A percentile compares a stretch with the other conserved stretches of the same genome.
phyloP scores from a whole-genome alignment of 2,329 filamentous ascomycete genomes.

The Incumbomyces lentus region DNA sequence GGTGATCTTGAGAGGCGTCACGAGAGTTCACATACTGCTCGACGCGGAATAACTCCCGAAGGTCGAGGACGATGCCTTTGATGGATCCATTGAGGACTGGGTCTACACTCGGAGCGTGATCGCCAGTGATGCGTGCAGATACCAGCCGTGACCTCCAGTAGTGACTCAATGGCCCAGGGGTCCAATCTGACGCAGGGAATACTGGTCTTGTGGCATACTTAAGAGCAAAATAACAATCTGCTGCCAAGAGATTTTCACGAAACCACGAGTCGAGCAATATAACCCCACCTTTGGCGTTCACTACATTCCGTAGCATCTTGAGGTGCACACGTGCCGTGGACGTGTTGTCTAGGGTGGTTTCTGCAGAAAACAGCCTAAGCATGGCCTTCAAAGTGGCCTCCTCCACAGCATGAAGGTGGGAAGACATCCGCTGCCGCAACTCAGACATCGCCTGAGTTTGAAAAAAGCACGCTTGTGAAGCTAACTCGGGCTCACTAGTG shows the following conservation, averaged over 20 bases:
- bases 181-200: slow-evolving; percentile 17
- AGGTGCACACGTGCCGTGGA: slow-evolving; percentile 19
- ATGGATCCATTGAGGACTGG: slow-evolving; percentile 14
- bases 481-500: slow-evolving; percentile 13
- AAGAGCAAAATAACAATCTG: slow-evolving; percentile 19
- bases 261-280: slow-evolving; percentile 19
- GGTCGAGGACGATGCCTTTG: slow-evolving; percentile 14
- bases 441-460: slow-evolving; percentile 18
- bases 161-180: slow-evolving; percentile 17
- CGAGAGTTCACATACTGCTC: slow-evolving; percentile 12
- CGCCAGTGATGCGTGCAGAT: slow-evolving; percentile 15
- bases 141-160: slow-evolving; percentile 18
- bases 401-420: slow-evolving; percentile 9
- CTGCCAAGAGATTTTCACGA: slow-evolving; percentile 17
- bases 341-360: slow-evolving; percentile 19
- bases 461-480: slow-evolving; percentile 15
- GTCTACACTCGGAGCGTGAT: slow-evolving; percentile 16
- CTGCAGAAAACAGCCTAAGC: slow-evolving; percentile 17
- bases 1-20: slow-evolving; percentile 15
- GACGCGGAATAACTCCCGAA: slow-evolving; percentile 18
- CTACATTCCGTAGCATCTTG: slow-evolving; percentile 19
- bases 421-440: slow-evolving; percentile 12
- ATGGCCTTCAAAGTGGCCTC: slow-evolving; percentile 16
- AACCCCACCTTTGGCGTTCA: slow-evolving; percentile 15
- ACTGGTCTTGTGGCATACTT: slow-evolving; percentile 19